Evolutionary conservation across 352 stramenopile species (phyloP).

Genomic region (Phytophthora hybrid): DNA sequence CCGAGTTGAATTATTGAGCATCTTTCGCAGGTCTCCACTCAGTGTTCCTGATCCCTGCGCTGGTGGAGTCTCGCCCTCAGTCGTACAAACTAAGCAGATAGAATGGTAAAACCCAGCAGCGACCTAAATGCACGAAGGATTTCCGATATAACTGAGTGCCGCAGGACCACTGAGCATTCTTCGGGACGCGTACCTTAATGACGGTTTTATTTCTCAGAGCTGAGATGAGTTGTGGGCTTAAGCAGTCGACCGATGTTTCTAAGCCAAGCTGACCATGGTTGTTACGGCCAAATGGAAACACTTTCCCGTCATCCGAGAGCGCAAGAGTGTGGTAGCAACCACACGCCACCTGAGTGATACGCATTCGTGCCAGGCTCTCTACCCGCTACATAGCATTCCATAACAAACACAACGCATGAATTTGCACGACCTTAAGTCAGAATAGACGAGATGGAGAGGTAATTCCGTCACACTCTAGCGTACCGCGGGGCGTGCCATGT

Average conservation of each 20-base stretch:
- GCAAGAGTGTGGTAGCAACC: conserved; percentile 89
- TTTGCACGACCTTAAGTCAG: neutral
- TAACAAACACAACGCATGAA: neutral
- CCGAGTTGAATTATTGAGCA: conserved; percentile 86
- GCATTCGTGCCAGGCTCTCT: conserved; percentile 55
- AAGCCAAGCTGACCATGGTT: conserved; percentile 94
- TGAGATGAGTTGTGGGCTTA: conserved; percentile 78
- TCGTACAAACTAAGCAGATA: conserved; percentile 58
- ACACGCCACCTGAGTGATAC: conserved; percentile 79
- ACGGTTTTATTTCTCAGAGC: conserved; percentile 64
- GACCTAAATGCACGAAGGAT: conserved; percentile 52
- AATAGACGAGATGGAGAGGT: neutral
- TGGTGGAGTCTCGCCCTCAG: conserved; percentile 18
- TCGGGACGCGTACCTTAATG: conserved; percentile 54
- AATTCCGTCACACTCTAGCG: conserved; percentile 1
- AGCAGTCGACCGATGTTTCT: conserved; percentile 75
- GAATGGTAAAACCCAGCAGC: conserved; percentile 95
- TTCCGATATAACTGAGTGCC: neutral
- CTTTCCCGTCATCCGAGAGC: conserved; percentile 85
- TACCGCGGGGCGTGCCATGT: conserved; percentile 67
- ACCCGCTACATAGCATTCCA: conserved; percentile 49
- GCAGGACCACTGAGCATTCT: neutral
- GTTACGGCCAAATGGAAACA: conserved; percentile 94
- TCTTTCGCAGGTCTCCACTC: conserved; percentile 72
- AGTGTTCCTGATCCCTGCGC: conserved; percentile 49